Evolutionary conservation across 2,329 filamentous ascomycete species (phyloP), one percentile per base, ranked within the genome.

Genomic region (Phialophora verrucosa): DNA sequence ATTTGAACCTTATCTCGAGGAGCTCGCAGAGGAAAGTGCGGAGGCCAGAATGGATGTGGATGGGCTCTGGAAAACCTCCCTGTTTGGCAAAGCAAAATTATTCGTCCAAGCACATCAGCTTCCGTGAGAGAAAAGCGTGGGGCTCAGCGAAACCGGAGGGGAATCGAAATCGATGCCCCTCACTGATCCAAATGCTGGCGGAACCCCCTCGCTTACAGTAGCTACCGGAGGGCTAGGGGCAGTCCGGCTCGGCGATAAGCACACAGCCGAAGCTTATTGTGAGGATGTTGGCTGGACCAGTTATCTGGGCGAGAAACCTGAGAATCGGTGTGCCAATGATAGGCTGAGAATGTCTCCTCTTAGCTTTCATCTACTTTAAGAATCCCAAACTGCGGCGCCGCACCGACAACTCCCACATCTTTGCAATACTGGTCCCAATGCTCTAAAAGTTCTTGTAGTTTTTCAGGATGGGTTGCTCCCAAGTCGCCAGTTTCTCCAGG

Each of bases 401-500:
- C 55, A 32, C 49, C 64, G 4, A 54, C 62, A 29, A 88, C 85
- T 2, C 86, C 86, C 0, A 83, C 86, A 73, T 89, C 86, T 10
- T 86, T 75, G 11, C 85, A 83, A 75, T 87, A 87, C 66, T 83
- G 79, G 67, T 87, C 82, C 84, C 85, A 87, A 27, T 84, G 76
- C 70, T 82, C 80, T 11, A 86, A 73, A 70, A 87, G 76, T 65
- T 81, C 76, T 65, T 81, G 72, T 55, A 76, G 59, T 57, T 79
- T 75, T 54, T 83, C 81, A 0, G 79, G 78, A 20, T 81, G 73
- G 78, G 78, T 80, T 12, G 73, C 75, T n/a, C 80, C 87, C 63
- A 96, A 80, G 77, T 96, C 93, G 70, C 85, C 81, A 17, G 92
- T 79, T 80, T 96, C 92, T 38, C 88, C 80, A 0, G 92, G 92